Conservation (phyloP, 345 rosid species). For the Rhizophora mangle region DNA sequence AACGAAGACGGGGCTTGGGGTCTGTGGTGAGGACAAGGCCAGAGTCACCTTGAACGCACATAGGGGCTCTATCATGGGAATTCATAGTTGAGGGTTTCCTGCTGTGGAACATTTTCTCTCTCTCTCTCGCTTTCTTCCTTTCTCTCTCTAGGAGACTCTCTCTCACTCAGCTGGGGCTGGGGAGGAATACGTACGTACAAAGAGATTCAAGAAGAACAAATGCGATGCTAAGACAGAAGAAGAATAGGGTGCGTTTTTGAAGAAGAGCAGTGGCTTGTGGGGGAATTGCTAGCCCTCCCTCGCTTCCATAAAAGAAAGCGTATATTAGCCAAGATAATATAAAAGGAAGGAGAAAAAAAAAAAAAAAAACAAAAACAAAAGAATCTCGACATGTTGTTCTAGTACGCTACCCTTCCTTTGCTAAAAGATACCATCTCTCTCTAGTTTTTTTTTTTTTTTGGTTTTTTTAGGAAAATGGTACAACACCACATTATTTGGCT, state of each 20-base stretch:
- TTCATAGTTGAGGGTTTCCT: constrained; percentile 92
- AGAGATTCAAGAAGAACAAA: constrained; percentile 89
- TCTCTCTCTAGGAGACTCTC: constrained; percentile 14
- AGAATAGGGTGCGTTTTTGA: constrained; percentile 90
- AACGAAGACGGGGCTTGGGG: constrained; percentile 99
- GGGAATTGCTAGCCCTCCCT: constrained; percentile 7
- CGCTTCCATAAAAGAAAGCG: constrained; percentile 12
- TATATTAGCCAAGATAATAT: not conserved
- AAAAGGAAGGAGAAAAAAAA: not conserved
- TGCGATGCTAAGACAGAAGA: constrained; percentile 69
- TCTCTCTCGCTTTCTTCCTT: constrained; percentile 26
- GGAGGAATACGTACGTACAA: constrained; percentile 13
- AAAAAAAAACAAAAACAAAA: constrained; percentile 7
- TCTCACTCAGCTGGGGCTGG: no score
- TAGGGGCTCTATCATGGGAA: constrained; percentile 76
- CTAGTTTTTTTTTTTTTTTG: no score
- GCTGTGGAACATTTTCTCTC: constrained; percentile 83
- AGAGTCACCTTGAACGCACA: constrained; percentile 99
- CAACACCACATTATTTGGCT: no score
- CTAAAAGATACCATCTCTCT: constrained; percentile 22
- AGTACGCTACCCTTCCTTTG: constrained; percentile 18
- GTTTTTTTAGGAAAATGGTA: no score
- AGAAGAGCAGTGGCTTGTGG: constrained; percentile 33
- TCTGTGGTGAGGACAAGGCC: constrained; percentile 99
- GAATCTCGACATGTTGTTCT: constrained; percentile 6